Percentiles rank a stretch among this genome's conserved stretches.
These are phyloP conservation scores for Suillus decipiens DNA, from an alignment of 768 basidiomycete species.

Conservation along the genomic window DNA sequence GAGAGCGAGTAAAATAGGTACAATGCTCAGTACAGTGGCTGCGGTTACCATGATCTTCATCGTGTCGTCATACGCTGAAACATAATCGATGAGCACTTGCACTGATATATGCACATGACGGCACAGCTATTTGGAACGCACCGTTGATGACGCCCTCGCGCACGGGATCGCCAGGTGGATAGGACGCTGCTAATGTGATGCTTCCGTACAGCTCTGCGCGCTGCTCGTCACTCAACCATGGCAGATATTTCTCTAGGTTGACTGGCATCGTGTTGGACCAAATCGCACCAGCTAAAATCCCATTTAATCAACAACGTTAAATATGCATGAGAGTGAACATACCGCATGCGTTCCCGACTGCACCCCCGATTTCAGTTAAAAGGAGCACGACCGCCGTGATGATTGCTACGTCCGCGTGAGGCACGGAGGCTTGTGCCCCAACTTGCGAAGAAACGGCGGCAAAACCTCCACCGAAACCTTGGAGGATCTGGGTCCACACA, in stretches of 20 bases:
- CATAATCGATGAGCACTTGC: not conserved
- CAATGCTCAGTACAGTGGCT: slow-evolving; percentile 51
- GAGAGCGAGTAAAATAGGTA: slow-evolving; percentile 60
- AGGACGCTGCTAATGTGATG: slow-evolving; percentile 50
- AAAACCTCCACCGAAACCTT: slow-evolving; percentile 75
- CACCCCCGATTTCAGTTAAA: slow-evolving; percentile 67
- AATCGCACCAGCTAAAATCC: slow-evolving; percentile 53
- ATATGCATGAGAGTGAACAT: slow-evolving; percentile 13
- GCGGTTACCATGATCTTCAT: slow-evolving; percentile 59
- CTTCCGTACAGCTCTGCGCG: slow-evolving; percentile 54
- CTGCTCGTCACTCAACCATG: slow-evolving; percentile 44
- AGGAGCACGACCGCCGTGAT: slow-evolving; percentile 69
- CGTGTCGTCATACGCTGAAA: slow-evolving; percentile 52
- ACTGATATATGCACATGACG: not conserved
- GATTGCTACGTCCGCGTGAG: slow-evolving; percentile 65
- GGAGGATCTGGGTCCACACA: slow-evolving; percentile 68
- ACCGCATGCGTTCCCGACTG: slow-evolving; percentile 65
- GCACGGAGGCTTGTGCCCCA: slow-evolving; percentile 64
- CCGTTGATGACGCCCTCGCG: slow-evolving; percentile 64
- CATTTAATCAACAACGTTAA: not conserved
- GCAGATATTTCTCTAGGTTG: slow-evolving; percentile 56
- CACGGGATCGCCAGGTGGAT: slow-evolving; percentile 54
- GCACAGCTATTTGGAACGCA: slow-evolving; percentile 20
- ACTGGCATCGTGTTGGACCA: slow-evolving; percentile 70
- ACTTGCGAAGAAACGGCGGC: slow-evolving; percentile 59